Base-by-base conservation (phyloP, 331 rosid genomes). In the Malus hybrid region DNA sequence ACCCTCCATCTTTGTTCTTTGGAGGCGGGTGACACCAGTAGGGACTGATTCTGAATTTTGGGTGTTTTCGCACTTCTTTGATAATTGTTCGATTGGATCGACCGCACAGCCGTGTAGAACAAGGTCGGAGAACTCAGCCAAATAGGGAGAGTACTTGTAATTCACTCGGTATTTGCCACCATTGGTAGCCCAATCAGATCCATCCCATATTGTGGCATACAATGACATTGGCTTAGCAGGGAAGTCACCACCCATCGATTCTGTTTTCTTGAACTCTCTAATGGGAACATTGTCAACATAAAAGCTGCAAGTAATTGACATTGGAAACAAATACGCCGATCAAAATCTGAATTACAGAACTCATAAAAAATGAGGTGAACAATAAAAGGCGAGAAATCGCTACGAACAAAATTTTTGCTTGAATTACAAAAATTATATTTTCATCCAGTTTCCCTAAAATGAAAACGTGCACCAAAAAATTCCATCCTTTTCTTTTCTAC, bases 191-290 rank as follows among this genome's bases (percentile, higher is more conserved):
- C 99, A 94, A 76, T 80, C 86, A 29, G 99, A 94, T 67, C 86
- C 99, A 86, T 94, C 99, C 99, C 99, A 94, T 80, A 94, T 92
- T 70, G 99, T 94, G 13, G 96, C 96, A 83, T 92, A 92, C 65
- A 94, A 71, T 61, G 96, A 88, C 99, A 94, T 94, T 76, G 97
- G 91, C 86, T 94, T 94, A 52, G 97, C 76, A 10, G 99, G 99
- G 72, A 88, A 94, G 75, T 90, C 97, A 72, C 97, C 97, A 50
- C 97, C 93, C 96, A 92, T 87, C 0, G 93, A 81, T 64, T 86
- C 77, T 82, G 93, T 87, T 83, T 88, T 83, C 89, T 85, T 85
- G 7, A 92, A 70, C 84, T 87, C 92, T 82, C 99, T 84, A 29
- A 94, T 94, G 64, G 99, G 97, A 80, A 87, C 73, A 63, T 88